Evolutionary conservation across 2,329 filamentous ascomycete species (phyloP).

Genomic region (Eutypella sp.): DNA sequence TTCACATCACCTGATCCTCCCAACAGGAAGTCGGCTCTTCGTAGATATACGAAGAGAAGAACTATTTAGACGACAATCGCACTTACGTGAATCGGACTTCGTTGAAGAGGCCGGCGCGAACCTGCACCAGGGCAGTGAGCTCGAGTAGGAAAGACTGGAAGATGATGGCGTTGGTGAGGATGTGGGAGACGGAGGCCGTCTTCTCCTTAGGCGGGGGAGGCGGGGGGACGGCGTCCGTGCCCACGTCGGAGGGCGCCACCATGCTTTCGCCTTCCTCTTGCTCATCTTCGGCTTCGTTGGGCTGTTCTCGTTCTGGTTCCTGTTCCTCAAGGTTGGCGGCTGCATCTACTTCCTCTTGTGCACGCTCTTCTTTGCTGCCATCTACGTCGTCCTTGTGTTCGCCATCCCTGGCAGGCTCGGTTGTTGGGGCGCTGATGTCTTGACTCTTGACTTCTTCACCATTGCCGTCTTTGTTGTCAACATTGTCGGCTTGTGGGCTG

Average conservation of each 20-base stretch:
- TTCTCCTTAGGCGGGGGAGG: constrained; percentile 22
- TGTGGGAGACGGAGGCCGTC: constrained; percentile 66
- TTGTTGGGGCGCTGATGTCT: no score
- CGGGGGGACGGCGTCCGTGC: no score
- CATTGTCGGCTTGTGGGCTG: no score
- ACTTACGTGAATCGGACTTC: constrained; percentile 61
- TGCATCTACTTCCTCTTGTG: constrained; percentile 5
- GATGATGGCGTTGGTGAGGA: constrained; percentile 75
- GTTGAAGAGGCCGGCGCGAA: constrained; percentile 68
- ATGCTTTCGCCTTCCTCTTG: constrained; percentile 15
- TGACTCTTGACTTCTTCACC: no score
- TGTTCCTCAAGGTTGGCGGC: constrained; percentile 14
- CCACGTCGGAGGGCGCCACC: constrained; percentile 15
- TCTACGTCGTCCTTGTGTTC: no score
- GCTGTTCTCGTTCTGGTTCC: constrained; percentile 20
- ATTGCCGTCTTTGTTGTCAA: no score
- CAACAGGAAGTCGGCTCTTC: background rate
- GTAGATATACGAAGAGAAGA: no score
- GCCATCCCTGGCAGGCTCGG: no score
- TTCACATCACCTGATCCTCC: constrained; percentile 1
- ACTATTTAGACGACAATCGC: no score
- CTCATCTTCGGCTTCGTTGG: constrained; percentile 16
- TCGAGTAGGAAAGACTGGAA: constrained; percentile 78
- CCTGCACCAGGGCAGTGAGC: constrained; percentile 68
- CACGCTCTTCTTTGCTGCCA: constrained; percentile 13